Evolutionary conservation across 768 basidiomycete species (phyloP).

Genomic region (Tricholoma terreum): DNA sequence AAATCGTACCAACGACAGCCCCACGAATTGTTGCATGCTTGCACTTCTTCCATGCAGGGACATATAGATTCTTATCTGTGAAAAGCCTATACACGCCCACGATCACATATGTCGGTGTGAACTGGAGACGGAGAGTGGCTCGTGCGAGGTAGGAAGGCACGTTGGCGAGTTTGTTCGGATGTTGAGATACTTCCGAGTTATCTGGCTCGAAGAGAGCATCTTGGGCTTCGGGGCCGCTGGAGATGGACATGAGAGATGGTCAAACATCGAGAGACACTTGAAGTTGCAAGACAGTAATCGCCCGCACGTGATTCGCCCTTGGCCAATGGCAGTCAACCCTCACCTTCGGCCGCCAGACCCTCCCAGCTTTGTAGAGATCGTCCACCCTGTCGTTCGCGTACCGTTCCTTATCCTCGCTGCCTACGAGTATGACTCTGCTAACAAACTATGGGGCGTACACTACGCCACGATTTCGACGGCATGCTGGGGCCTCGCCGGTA

Average conservation of each 20-base stretch:
- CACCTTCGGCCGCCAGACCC: too few relatives aligned
- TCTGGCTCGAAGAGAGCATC: constrained; percentile 27
- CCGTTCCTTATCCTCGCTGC: too few relatives aligned
- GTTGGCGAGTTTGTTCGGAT: constrained; percentile 16
- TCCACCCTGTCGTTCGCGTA: too few relatives aligned
- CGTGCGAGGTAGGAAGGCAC: constrained; percentile 47
- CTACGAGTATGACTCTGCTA: too few relatives aligned
- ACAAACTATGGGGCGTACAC: too few relatives aligned
- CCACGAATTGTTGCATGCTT: constrained; percentile 74
- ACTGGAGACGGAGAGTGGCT: constrained; percentile 61
- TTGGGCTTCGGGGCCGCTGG: constrained; percentile 27
- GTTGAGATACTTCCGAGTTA: neutral
- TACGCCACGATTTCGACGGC: too few relatives aligned
- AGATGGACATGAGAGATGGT: neutral
- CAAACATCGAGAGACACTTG: too few relatives aligned
- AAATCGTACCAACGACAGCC: constrained; percentile 59
- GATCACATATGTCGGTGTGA: constrained; percentile 79
- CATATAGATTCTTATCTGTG: constrained; percentile 66
- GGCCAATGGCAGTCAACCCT: too few relatives aligned
- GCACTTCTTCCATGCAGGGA: constrained; percentile 84
- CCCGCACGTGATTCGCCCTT: too few relatives aligned
- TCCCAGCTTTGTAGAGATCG: too few relatives aligned
- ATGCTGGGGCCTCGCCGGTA: too few relatives aligned
- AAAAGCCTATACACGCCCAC: constrained; percentile 83
- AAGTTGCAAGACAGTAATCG: too few relatives aligned